Evolutionary conservation across 768 basidiomycete genomes (phyloP), one percentile per base, ranked within the genome.

Genomic region (Russula olivacea): DNA sequence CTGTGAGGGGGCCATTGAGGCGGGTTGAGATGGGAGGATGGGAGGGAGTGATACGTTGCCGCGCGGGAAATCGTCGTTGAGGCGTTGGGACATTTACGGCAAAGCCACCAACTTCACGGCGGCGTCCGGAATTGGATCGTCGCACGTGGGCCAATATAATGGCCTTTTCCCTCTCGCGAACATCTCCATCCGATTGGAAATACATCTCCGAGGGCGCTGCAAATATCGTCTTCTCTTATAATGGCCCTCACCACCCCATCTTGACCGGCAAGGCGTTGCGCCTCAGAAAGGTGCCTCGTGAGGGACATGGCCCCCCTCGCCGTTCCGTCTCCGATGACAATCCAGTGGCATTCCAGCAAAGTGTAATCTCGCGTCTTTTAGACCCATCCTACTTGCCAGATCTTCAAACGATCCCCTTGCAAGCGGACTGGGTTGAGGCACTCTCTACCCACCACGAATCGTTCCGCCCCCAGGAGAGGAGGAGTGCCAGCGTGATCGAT

Each of bases 141-240:
- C 3, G 15, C 34, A 28, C 55, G 23, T 28, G 1, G 10, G 9
- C 41, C 36, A 34, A n/a, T n/a, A n/a, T n/a, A 34, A 56, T 60
- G 59, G 32, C 51, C 7, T 9, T 43, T 30, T 65, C 17, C 63
- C 59, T 12, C 60, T 75, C 52, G 55, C 67, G 17, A 58, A 72
- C 52, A 69, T 34, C 69, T 67, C n/a, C 78, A 77, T 1, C 59
- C 12, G 76, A 90, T 72, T 98, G 95, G 94, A 75, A 71, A 65
- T 98, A 98, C 71, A 76, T 93, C 23, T 87, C 92, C 0, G 96
- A 98, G 76, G 96, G 96, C n/a, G 92, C 90, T 21, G 89, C 92
- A 21, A 89, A 91, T 7, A 83, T 93, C 68, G 92, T 98, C 17
- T 91, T 94, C 73, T 84, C 89, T 9, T 96, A 95, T 71, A 67